Conservation (phyloP, 192 early-diverging fungal genomes). For the Chytriomyces confervae region DNA sequence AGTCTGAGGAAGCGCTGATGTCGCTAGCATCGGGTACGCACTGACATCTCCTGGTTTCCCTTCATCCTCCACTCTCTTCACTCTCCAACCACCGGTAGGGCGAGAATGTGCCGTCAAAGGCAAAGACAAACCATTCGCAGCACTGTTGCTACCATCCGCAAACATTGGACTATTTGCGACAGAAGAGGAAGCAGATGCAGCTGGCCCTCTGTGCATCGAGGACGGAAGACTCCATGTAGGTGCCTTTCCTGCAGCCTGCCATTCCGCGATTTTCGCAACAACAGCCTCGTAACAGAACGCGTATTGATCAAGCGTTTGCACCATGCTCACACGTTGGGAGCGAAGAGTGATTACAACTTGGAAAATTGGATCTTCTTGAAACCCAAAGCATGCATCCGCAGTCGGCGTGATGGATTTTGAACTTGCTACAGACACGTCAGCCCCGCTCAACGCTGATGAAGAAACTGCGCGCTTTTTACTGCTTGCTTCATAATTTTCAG, state of each 20-base stretch:
- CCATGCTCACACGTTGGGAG: slow-evolving; percentile 52
- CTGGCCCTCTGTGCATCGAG: background rate
- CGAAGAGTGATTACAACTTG: slow-evolving; percentile 51
- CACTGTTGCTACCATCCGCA: background rate
- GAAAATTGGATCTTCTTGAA: slow-evolving; percentile 46
- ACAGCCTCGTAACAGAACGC: slow-evolving; percentile 64
- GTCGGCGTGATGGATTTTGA: background rate
- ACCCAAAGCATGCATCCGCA: background rate
- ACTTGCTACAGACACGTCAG: background rate
- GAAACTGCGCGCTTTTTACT: background rate
- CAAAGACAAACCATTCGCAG: too few species aligned
- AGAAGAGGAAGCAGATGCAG: background rate
- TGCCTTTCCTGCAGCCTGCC: slow-evolving; percentile 17
- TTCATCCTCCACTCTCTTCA: background rate
- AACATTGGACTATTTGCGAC: background rate
- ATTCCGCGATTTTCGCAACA: slow-evolving; percentile 46
- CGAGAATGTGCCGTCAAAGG: background rate
- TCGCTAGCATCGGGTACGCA: background rate
- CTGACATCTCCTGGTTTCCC: background rate
- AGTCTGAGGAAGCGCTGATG: background rate
- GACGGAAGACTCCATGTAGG: slow-evolving; percentile 7
- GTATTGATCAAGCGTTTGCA: slow-evolving; percentile 65
- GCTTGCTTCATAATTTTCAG: background rate
- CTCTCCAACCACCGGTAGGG: background rate
- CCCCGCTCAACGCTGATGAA: background rate